Evolutionary conservation across 805 yeast genomes (phyloP), one percentile per base, ranked within the genome.

Genomic region (Candida namnaoensis): DNA sequence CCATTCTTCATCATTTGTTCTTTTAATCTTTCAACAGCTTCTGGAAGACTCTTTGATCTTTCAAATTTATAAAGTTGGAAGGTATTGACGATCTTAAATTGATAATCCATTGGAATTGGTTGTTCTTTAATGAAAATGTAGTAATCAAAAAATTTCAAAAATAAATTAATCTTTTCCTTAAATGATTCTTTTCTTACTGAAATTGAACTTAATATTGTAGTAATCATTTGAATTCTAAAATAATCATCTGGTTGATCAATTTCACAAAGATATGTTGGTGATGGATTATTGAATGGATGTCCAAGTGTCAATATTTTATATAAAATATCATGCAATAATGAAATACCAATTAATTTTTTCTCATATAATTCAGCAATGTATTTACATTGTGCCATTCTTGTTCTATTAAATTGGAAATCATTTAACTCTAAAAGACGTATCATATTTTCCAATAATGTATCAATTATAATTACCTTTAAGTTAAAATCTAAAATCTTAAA

Each of bases 231-330:
- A 33, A 87, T 64, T 43, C 96, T 69, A 59, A 87, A 86, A 53
- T 80, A 85, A 51, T 85, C 80, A 49, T 78, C 73, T 0, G 81
- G 79, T 11, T 62, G 62, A 60, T 88, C 96, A n/a, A 71, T 40
- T 14, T 62, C 71, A 28, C 68, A 63, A 3, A 54, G 35, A 5
- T 43, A 47, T 23, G 62, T 65, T 7, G 72, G 70, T 9, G 53
- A 59, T 1, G 95, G 90, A 39, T 71, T 71, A 41, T 76, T 76
- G 43, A 69, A 65, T 0, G 72, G 71, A 63, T 85, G 81, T 0
- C 95, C 95, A 57, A 64, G 74, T 35, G 80, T 74, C 4, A 86
- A 44, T 7, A 85, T 68, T 45, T 69, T 68, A 58, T 71, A 82
- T 12, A 80, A 47, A 4, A 81, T 54, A 36, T 76, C 79, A 37